Conservation (phyloP, 2,329 filamentous ascomycete genomes). For the Trichoderma sp. region DNA sequence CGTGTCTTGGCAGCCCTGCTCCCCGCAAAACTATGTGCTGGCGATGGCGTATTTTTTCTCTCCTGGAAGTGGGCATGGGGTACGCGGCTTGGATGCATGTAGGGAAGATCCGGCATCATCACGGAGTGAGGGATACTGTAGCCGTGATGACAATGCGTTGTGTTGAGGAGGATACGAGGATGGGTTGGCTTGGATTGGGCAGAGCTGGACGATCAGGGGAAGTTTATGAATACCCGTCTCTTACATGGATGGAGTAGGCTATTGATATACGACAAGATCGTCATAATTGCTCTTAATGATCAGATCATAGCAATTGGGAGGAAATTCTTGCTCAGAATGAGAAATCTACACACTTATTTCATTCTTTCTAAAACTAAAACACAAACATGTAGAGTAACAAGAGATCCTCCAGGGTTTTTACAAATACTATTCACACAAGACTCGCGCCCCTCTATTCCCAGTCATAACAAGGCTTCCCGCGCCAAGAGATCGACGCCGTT, state of each 20-base stretch:
- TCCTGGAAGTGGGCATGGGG: not conserved
- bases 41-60: not conserved
- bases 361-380: not conserved
- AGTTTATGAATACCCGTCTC: not conserved
- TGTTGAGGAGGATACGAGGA: not conserved
- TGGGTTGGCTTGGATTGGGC: not conserved
- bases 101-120: not conserved
- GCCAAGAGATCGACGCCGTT: constrained; percentile 12
- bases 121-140: not conserved
- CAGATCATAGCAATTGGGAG: not conserved
- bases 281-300: not conserved
- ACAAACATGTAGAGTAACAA: not conserved
- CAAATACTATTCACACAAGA: not conserved
- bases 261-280: not conserved
- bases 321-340: too few relatives aligned
- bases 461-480: not conserved
- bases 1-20: constrained; percentile 3
- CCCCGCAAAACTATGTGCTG: not conserved
- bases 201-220: not conserved
- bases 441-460: constrained; percentile 4
- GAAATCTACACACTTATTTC: not conserved
- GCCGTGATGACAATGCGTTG: not conserved
- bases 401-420: not conserved
- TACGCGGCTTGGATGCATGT: not conserved
- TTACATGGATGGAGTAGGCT: not conserved